Evolutionary conservation across 306 rosid species (phyloP), one percentile per base, ranked within the genome.

Genomic region (Begonia fuchsioides): DNA sequence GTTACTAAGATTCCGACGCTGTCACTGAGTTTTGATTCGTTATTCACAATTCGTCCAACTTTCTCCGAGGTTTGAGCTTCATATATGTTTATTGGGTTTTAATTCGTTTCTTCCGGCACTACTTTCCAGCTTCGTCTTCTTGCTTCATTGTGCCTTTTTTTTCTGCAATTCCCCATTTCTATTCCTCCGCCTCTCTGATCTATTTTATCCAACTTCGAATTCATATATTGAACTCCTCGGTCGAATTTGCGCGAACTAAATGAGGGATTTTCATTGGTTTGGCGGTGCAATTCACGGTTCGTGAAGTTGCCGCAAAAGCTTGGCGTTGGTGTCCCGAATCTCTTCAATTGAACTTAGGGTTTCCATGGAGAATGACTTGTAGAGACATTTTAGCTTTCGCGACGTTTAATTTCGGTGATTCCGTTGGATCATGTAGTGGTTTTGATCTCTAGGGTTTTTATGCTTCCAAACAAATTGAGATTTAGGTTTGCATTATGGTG

Each of bases 361-460:
- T 81, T 90, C 74, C 17, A 43, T 65, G 77, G 66, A 51, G 59
- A 53, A 40, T 68, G 52, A 53, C 68, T 66, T 66, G 66, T 61
- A 41, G 9, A 57, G 52, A 13, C 50, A 56, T 63, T 66, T 11
- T 66, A 70, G 70, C 74, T 40, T 26, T 26, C 35, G 35, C 35
- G 68, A 44, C 70, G 61, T 17, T 10, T 57, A 45, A 43, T 49
- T 47, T 48, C 68, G 45, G 59, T 70, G 68, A 53, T 62, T 62
- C 66, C 32, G 65, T 50, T 48, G 59, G 49, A 61, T 47, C 69
- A 32, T 53, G 68, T 65, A 32, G 75, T 59, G 59, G 76, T 67
- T 68, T 56, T 72, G 79, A 81, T 82, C 86, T 79, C 79, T 87
- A 82, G 92, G 94, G 94, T 84, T 90, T 90, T 77, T 76, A 77